A percentile compares a stretch with the other conserved stretches of the same genome.
Conservation (phyloP, 2,329 filamentous ascomycete genomes). For the Fusarium devonianum region DNA sequence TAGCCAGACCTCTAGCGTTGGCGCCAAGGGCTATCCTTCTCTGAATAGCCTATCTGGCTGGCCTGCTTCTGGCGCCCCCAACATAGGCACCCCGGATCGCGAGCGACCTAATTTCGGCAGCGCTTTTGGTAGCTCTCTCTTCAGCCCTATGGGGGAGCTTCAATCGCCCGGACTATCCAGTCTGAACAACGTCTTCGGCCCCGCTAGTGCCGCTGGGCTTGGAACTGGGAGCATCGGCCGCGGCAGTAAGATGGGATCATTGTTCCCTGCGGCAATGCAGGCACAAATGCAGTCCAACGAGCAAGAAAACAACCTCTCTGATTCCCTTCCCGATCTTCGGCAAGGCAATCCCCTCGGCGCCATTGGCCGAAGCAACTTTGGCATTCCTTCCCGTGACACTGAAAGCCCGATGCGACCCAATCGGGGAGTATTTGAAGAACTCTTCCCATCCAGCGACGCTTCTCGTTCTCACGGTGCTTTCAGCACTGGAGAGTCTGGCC, state of each 20-base stretch:
- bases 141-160: slow-evolving; percentile 78
- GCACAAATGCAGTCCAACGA: slow-evolving; percentile 84
- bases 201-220: slow-evolving; percentile 61
- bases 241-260: slow-evolving; percentile 81
- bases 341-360: slow-evolving; percentile 69
- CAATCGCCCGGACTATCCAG: slow-evolving; percentile 76
- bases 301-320: slow-evolving; percentile 66
- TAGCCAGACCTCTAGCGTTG: slow-evolving; percentile 90
- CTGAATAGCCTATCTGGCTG: slow-evolving; percentile 70
- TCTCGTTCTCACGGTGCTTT: slow-evolving; percentile 47
- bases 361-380: slow-evolving; percentile 69
- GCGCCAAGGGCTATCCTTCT: slow-evolving; percentile 73
- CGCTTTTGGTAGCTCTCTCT: slow-evolving; percentile 80
- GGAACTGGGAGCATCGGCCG: slow-evolving; percentile 74
- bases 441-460: slow-evolving; percentile 53
- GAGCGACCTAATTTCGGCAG: slow-evolving; percentile 63
- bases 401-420: slow-evolving; percentile 65
- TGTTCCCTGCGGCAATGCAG: slow-evolving; percentile 91
- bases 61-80: slow-evolving; percentile 62
- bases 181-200: slow-evolving; percentile 74
- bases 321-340: slow-evolving; percentile 66
- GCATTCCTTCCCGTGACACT: slow-evolving; percentile 60
- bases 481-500: slow-evolving; percentile 48
- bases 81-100: slow-evolving; percentile 72
- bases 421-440: slow-evolving; percentile 64